Percentiles rank a stretch among this genome's conserved stretches.
Evolutionary conservation across 441 rosid species (phyloP).

Genomic region (Jatropha podagrica): DNA sequence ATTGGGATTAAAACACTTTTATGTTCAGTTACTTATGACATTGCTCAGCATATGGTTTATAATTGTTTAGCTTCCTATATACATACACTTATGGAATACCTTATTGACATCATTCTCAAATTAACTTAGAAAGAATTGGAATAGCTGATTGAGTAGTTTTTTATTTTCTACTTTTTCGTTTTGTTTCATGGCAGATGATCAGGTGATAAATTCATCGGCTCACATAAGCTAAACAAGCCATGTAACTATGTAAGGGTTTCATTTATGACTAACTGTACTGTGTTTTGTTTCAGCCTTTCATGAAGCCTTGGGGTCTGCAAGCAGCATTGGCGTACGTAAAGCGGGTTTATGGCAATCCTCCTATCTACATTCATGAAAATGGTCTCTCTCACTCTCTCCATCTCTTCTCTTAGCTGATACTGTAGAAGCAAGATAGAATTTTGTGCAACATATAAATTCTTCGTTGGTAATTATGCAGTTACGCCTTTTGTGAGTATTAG

Average conservation of each 20-base stretch:
- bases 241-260: neutral
- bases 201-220: neutral
- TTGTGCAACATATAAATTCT: neutral
- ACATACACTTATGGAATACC: neutral
- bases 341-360: conserved; percentile 62
- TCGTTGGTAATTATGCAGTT: neutral
- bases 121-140: neutral
- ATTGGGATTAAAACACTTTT: neutral
- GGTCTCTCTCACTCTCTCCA: conserved; percentile 40
- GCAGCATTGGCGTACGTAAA: conserved; percentile 48
- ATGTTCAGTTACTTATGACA: neutral
- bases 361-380: conserved; percentile 67
- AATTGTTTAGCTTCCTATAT: neutral
- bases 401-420: neutral
- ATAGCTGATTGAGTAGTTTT: neutral
- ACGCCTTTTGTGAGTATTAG: neutral
- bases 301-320: conserved; percentile 49
- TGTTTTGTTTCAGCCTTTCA: conserved; percentile 30
- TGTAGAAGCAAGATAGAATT: neutral
- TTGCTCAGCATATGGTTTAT: neutral
- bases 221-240: neutral
- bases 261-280: neutral
- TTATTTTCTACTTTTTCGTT: neutral
- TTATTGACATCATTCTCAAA: neutral
- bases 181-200: neutral